A percentile compares a stretch with the other conserved stretches of the same genome.
Conservation (phyloP, 352 stramenopile species). For the Phytophthora agathidicida region DNA sequence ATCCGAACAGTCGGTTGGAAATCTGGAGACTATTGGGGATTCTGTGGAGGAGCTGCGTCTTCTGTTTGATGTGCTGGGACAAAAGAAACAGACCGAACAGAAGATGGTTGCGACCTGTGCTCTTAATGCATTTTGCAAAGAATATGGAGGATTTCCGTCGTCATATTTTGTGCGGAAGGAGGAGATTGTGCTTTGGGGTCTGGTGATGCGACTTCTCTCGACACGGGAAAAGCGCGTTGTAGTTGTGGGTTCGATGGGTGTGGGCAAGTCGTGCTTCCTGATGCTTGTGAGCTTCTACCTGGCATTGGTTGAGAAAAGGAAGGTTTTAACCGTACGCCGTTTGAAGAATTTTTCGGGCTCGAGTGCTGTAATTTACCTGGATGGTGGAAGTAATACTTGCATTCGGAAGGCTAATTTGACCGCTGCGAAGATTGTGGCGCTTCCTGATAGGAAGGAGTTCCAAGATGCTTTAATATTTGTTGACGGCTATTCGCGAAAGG, state of each 20-base stretch:
- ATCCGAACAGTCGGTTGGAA: slow-evolving; percentile 11
- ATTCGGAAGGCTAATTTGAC: slow-evolving; percentile 16
- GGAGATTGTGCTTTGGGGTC: slow-evolving; percentile 23
- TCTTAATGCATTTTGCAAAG: slow-evolving; percentile 23
- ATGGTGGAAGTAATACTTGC: slow-evolving; percentile 19
- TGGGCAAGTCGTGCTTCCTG: slow-evolving; percentile 38
- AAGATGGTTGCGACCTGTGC: slow-evolving; percentile 7
- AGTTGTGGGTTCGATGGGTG: slow-evolving; percentile 29
- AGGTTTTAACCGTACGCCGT: slow-evolving; percentile 27
- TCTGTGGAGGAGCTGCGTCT: slow-evolving; percentile 2
- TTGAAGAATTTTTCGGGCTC: slow-evolving; percentile 11
- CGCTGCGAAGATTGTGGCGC: slow-evolving; percentile 13
- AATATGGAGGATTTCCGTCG: slow-evolving; percentile 26
- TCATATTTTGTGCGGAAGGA: slow-evolving; percentile 32
- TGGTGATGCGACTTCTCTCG: slow-evolving; percentile 23
- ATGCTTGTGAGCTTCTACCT: slow-evolving; percentile 29
- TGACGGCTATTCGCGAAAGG: slow-evolving; percentile 27
- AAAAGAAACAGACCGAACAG: slow-evolving; percentile 4
- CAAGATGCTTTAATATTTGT: slow-evolving; percentile 21
- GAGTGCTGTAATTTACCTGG: slow-evolving; percentile 25
- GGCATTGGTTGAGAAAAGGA: slow-evolving; percentile 26
- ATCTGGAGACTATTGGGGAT: slow-evolving; percentile 11
- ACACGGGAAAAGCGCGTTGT: slow-evolving; percentile 21
- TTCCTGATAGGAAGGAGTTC: slow-evolving; percentile 27
- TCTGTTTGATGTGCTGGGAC: slow-evolving; percentile 18